phyloP scores from a whole-genome alignment of 2,329 filamentous ascomycete genomes.

The Cladosporium sp. region DNA sequence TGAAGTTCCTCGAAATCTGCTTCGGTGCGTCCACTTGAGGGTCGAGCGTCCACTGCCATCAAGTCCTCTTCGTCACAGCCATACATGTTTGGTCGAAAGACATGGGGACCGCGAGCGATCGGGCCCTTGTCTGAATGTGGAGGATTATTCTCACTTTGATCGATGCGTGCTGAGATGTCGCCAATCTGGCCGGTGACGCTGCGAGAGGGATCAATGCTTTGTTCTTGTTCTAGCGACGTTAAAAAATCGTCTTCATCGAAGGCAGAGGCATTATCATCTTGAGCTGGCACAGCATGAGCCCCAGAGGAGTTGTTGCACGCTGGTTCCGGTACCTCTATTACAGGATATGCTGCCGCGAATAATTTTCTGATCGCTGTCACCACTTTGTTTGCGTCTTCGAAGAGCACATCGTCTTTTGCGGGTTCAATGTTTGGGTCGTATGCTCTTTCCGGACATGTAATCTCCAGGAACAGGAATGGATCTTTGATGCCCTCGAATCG shows the following conservation, averaged over 20 bases:
- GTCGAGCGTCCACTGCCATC: conserved; percentile 18
- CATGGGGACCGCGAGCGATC: not conserved
- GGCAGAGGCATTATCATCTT: too few relatives aligned
- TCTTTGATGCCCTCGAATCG: conserved; percentile 38
- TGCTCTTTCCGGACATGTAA: conserved; percentile 56
- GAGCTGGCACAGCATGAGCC: not conserved
- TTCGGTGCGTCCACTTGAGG: conserved; percentile 16
- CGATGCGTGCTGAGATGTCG: not conserved
- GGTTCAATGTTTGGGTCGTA: conserved; percentile 73
- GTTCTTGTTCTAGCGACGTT: not conserved
- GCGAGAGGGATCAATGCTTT: not conserved
- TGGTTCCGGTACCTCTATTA: not conserved
- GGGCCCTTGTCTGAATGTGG: too few relatives aligned
- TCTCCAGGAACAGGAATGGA: conserved; percentile 61
- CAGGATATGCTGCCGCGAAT: conserved; percentile 32
- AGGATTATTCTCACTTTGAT: not conserved
- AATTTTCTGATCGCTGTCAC: conserved; percentile 42
- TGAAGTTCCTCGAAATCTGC: conserved; percentile 30
- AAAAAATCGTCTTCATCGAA: not conserved
- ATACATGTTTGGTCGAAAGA: conserved; percentile 32
- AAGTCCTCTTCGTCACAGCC: conserved; percentile 34
- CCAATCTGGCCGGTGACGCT: not conserved
- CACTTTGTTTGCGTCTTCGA: conserved; percentile 52
- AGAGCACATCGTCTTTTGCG: conserved; percentile 68
- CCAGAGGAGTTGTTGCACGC: not conserved